Percentiles rank a stretch among this genome's conserved stretches.
Conservation (phyloP, 345 rosid species). For the Salix caprea region DNA sequence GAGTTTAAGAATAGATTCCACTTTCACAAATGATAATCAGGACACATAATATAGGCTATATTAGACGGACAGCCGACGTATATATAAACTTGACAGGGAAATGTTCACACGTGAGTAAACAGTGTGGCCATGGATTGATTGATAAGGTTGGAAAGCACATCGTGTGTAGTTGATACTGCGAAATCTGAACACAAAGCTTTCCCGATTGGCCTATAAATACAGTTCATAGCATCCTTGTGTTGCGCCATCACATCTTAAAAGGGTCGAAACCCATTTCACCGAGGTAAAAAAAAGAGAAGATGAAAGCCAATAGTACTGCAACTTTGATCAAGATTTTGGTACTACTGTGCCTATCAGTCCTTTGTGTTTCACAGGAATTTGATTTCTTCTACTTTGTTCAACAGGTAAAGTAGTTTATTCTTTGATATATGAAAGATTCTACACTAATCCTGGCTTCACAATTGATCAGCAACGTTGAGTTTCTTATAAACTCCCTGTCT, state of each 20-base stretch:
- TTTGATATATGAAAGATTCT: neutral
- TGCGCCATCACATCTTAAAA: neutral
- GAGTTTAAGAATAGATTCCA: neutral
- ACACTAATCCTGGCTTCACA: no score
- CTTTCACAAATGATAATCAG: neutral
- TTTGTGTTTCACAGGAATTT: conserved; percentile 55
- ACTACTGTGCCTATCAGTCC: conserved; percentile 28
- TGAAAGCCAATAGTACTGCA: conserved; percentile 19
- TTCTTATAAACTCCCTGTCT: neutral
- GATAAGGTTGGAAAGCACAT: conserved; percentile 1
- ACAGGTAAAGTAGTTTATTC: conserved; percentile 41
- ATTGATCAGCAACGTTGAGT: neutral
- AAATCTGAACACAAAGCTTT: neutral
- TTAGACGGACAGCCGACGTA: neutral
- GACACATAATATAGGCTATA: neutral
- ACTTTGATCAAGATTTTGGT: conserved; percentile 31
- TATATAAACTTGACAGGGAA: neutral
- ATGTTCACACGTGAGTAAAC: neutral
- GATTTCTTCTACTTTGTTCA: conserved; percentile 98
- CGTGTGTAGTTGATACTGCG: conserved; percentile 6
- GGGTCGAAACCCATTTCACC: neutral
- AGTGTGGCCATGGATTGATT: neutral
- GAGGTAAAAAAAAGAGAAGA: conserved; percentile 12
- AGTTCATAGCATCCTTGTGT: neutral
- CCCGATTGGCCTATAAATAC: conserved; percentile 18